Evolutionary conservation across 495 filamentous ascomycete genomes (phyloP).

Genomic region (Aspergillus baeticus): DNA sequence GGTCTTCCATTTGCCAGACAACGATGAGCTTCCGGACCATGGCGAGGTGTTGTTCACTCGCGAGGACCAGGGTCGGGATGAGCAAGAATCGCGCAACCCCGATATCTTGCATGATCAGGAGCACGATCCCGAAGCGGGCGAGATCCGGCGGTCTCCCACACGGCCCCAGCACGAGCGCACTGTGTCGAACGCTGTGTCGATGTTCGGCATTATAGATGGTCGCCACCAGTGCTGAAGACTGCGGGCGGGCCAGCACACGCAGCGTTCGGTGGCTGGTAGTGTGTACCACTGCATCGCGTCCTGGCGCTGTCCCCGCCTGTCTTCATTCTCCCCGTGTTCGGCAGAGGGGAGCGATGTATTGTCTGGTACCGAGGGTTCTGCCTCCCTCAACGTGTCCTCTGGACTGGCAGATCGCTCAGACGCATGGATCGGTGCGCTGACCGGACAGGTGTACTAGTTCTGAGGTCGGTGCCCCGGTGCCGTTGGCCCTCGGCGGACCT

Average conservation of each 20-base stretch:
- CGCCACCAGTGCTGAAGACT: too few relatives aligned
- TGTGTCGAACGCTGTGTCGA: neutral
- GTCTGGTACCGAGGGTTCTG: neutral
- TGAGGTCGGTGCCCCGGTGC: too few relatives aligned
- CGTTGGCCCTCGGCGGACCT: too few relatives aligned
- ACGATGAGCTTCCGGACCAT: conserved; percentile 2
- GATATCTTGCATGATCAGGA: neutral
- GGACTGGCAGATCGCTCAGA: neutral
- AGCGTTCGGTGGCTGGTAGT: neutral
- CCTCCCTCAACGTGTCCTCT: neutral
- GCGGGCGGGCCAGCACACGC: neutral
- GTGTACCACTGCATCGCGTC: too few relatives aligned
- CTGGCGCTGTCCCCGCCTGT: too few relatives aligned
- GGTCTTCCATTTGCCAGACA: conserved; percentile 9
- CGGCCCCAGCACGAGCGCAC: neutral
- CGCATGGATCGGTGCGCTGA: too few relatives aligned
- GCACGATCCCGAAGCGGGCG: neutral
- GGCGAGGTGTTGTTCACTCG: conserved; percentile 1
- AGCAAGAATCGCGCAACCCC: neutral
- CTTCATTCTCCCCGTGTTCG: too few relatives aligned
- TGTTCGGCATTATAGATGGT: neutral
- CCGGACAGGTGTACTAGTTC: too few relatives aligned
- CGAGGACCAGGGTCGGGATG: neutral
- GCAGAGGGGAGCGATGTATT: too few relatives aligned
- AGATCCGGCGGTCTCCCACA: conserved; percentile 2